Conservation (phyloP, 257 asterid species). For the Salvia miltiorrhiza region DNA sequence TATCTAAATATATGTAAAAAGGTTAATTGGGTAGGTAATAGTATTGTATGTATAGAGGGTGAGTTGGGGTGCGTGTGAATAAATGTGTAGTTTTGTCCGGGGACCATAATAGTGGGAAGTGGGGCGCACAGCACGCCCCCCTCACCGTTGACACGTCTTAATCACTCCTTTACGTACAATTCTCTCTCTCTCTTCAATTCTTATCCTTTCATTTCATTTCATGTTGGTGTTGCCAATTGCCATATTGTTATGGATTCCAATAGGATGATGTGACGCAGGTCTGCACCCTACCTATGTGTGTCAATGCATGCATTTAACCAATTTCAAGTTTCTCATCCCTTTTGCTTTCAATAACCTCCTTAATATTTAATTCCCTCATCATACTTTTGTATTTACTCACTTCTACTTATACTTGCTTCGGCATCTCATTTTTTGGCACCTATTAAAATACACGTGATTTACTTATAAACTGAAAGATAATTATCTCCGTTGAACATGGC, state of each 20-base stretch:
- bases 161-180: constrained; percentile 20
- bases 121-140: constrained; percentile 38
- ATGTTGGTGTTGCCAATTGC: background rate
- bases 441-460: too few relatives aligned
- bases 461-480: too few relatives aligned
- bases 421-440: too few relatives aligned
- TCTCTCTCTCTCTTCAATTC: constrained; percentile 3
- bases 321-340: background rate
- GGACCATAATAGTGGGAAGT: constrained; percentile 47
- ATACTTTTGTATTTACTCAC: too few relatives aligned
- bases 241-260: constrained; percentile 18
- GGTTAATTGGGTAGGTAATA: too few relatives aligned
- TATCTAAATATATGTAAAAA: too few relatives aligned
- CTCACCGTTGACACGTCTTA: constrained; percentile 51
- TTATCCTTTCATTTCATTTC: background rate
- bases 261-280: constrained; percentile 12
- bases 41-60: too few relatives aligned
- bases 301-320: background rate
- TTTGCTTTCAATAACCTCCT: too few relatives aligned
- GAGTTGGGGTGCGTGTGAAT: constrained; percentile 26
- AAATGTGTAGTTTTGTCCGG: constrained; percentile 29
- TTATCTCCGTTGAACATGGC: too few relatives aligned
- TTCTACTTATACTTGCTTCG: too few relatives aligned
- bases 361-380: too few relatives aligned
- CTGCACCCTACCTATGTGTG: background rate